Evolutionary conservation across 805 yeast species (phyloP), one percentile per base, ranked within the genome.

Genomic region (Wickerhamiella domercqiae): DNA sequence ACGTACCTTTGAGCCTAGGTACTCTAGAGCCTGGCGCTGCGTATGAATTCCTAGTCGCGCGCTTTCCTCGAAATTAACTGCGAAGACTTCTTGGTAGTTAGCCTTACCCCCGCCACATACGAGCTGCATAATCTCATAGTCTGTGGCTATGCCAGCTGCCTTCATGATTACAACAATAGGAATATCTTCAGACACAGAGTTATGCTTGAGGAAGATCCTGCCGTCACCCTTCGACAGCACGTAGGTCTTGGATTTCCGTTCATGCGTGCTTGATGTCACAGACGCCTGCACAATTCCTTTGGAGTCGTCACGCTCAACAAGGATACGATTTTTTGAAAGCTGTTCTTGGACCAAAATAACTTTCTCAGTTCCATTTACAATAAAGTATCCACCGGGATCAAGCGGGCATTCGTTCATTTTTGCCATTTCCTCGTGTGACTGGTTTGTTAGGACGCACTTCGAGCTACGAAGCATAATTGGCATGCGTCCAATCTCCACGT

Each of bases 311-410:
- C 95, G 90, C 59, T 90, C 99, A 11, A 90, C 98, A 52, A 90
- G 84, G 54, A 90, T 90, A 70, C 98, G 81, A 61, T 90, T 90
- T 62, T 90, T 90, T 36, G 93, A 78, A 56, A 90, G 67, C 66
- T 90, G 98, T 60, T 90, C 98, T 60, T 90, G 98, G 31, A 90
- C 93, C 48, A 90, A 68, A 45, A 90, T 90, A 32, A 90, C 98
- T 57, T 90, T 90, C 52, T 90, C 98, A 0, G 98, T 90, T 57
- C 98, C 98, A 55, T 87, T 87, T 36, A 86, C 95, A 53, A 87
- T 81, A 53, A 90, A 90, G 55, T 90, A 90, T 51, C 98, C 98
- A 61, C 98, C 98, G 5, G 98, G 98, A 60, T 90, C 98, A 35
- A 90, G 65, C 0, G 98, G 98, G 59, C 98, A 90, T 60, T 90